Conservation (phyloP, 2,329 filamentous ascomycete genomes). For the Fusarium decemcellulare region DNA sequence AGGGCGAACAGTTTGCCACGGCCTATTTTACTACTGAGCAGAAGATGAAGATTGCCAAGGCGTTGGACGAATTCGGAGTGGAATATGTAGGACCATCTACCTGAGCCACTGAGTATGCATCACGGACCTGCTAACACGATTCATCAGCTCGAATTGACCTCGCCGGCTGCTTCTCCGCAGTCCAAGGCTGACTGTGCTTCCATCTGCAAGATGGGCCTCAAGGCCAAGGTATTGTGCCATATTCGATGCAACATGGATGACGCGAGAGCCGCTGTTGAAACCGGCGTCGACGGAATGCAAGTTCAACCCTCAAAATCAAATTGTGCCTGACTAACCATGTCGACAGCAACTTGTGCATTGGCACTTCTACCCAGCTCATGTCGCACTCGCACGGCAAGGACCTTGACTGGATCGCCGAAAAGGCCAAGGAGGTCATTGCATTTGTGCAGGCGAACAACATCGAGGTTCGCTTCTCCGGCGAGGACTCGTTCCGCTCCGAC, state of each 20-base stretch:
- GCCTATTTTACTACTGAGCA: conserved; percentile 80
- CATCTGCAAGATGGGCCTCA: conserved; percentile 94
- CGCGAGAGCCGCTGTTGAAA: conserved; percentile 85
- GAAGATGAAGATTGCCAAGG: conserved; percentile 45
- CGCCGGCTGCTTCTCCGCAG: conserved; percentile 87
- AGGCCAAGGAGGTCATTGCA: conserved; percentile 52
- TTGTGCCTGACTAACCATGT: not conserved
- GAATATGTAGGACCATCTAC: conserved; percentile 39
- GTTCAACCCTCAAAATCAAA: not conserved
- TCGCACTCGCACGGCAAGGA: conserved; percentile 93
- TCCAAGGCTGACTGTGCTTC: conserved; percentile 89
- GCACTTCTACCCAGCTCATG: conserved; percentile 85
- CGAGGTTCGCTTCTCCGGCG: conserved; percentile 70
- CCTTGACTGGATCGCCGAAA: conserved; percentile 87
- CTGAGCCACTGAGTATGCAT: fast-evolving
- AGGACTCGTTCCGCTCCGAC: conserved; percentile 90
- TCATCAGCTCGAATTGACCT: conserved; percentile 77
- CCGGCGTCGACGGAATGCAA: conserved; percentile 69
- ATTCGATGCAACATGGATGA: conserved; percentile 53
- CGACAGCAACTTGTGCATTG: conserved; percentile 79
- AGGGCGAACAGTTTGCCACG: conserved; percentile 68
- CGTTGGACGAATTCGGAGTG: conserved; percentile 68
- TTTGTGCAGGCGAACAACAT: conserved; percentile 40
- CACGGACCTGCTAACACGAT: conserved; percentile 8
- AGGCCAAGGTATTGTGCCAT: conserved; percentile 64